phyloP scores from a whole-genome alignment of 495 filamentous ascomycete species.

The Podospora bellae-mahoneyi region DNA sequence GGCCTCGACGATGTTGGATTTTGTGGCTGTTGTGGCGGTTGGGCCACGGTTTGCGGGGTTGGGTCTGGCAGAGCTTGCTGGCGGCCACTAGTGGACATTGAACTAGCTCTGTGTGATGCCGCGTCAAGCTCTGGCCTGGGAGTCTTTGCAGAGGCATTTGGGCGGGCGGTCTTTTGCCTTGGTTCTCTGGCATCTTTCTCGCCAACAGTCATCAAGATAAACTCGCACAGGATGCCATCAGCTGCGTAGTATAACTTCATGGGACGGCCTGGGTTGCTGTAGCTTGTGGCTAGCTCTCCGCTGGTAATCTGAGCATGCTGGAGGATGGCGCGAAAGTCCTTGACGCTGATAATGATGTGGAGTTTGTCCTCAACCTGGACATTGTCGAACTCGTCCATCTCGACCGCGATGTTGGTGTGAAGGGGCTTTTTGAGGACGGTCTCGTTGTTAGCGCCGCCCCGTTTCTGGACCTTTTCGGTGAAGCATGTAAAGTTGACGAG shows the following conservation, averaged over 20 bases:
- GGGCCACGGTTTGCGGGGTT: background rate
- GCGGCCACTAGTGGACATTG: slow-evolving; percentile 20
- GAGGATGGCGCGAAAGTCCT: slow-evolving; percentile 91
- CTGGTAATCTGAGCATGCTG: slow-evolving; percentile 76
- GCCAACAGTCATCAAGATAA: slow-evolving; percentile 93
- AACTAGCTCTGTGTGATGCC: slow-evolving; percentile 36
- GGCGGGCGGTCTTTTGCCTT: slow-evolving; percentile 40
- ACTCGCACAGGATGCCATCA: slow-evolving; percentile 76
- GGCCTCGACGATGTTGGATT: slow-evolving; percentile 17
- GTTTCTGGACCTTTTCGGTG: slow-evolving; percentile 71
- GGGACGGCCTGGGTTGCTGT: slow-evolving; percentile 75
- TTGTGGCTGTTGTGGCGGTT: slow-evolving; percentile 13
- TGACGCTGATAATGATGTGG: slow-evolving; percentile 85
- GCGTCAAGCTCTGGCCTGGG: slow-evolving; percentile 36
- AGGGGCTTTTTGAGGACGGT: slow-evolving; percentile 92
- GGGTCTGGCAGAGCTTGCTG: slow-evolving; percentile 5
- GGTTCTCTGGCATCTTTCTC: slow-evolving; percentile 52
- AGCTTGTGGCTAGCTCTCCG: slow-evolving; percentile 67
- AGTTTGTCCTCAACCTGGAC: slow-evolving; percentile 71
- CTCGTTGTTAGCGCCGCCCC: slow-evolving; percentile 67
- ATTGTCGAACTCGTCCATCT: slow-evolving; percentile 80
- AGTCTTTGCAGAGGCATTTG: slow-evolving; percentile 29
- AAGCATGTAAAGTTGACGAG: slow-evolving; percentile 82
- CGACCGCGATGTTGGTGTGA: slow-evolving; percentile 84
- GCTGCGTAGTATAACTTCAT: slow-evolving; percentile 75